These are phyloP conservation scores for Melanomma pulvis-pyrius DNA, from an alignment of 495 filamentous ascomycete species.

Conservation along the genomic window DNA sequence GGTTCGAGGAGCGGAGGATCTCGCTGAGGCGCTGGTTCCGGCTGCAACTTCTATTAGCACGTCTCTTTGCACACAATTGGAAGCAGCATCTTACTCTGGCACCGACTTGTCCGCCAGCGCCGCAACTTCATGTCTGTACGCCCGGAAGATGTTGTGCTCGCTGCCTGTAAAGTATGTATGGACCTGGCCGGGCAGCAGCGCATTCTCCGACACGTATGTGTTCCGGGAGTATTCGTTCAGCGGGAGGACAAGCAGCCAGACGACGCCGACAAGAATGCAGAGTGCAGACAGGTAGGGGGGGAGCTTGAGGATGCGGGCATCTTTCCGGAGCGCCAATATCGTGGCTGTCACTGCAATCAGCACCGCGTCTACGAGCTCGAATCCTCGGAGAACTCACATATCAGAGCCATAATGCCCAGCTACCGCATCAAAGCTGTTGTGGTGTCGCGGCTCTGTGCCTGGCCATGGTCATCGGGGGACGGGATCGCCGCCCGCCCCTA, in stretches of 20 bases:
- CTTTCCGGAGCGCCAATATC: slow-evolving; percentile 58
- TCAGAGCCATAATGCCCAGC: slow-evolving; percentile 29
- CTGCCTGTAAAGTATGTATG: slow-evolving; percentile 96
- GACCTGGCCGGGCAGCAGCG: slow-evolving; percentile 91
- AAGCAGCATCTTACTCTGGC: slow-evolving; percentile 32
- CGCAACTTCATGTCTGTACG: slow-evolving; percentile 81
- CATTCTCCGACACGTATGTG: slow-evolving; percentile 98
- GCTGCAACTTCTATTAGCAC: slow-evolving; percentile 20
- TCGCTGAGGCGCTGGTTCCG: slow-evolving; percentile 65
- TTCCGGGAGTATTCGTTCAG: slow-evolving; percentile 86
- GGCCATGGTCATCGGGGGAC: not conserved
- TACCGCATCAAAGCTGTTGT: not conserved
- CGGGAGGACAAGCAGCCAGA: slow-evolving; percentile 91
- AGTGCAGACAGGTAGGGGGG: slow-evolving; percentile 82
- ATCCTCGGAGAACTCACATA: slow-evolving; percentile 21
- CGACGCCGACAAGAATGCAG: slow-evolving; percentile 86
- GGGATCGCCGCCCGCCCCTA: not conserved
- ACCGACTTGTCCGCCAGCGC: slow-evolving; percentile 31
- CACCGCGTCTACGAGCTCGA: not conserved
- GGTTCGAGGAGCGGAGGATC: slow-evolving; percentile 73
- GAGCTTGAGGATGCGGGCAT: slow-evolving; percentile 69
- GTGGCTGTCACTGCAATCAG: slow-evolving; percentile 21
- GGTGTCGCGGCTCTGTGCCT: slow-evolving; percentile 22
- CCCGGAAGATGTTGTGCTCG: slow-evolving; percentile 92
- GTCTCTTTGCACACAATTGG: not conserved